A percentile compares a stretch with the other conserved stretches of the same genome.
Evolutionary conservation across 768 basidiomycete species (phyloP).

Genomic region (Grammothele lineata): DNA sequence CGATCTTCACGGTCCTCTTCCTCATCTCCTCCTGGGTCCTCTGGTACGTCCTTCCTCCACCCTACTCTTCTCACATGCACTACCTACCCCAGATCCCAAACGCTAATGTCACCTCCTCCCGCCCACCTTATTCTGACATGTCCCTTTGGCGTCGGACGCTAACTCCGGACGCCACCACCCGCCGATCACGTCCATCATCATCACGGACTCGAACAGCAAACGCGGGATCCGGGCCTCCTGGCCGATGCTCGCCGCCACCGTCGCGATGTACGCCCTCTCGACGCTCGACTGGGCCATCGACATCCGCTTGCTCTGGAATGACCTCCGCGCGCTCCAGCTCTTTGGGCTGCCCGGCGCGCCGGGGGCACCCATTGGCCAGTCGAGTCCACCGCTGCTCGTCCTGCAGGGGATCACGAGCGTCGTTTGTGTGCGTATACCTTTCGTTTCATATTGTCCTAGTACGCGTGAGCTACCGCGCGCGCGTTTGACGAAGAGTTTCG

Average conservation of each 20-base stretch:
- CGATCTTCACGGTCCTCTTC: neutral
- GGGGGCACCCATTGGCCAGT: neutral
- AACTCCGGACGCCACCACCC: neutral
- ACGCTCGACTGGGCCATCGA: slow-evolving; percentile 5
- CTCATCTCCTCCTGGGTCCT: neutral
- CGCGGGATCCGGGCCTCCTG: neutral
- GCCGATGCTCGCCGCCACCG: slow-evolving; percentile 1
- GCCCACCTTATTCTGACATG: too few species aligned
- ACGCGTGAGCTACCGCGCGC: too few species aligned
- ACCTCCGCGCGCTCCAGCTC: neutral
- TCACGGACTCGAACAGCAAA: neutral
- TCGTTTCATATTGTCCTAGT: too few species aligned
- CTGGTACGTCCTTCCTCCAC: neutral
- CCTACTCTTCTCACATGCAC: too few species aligned
- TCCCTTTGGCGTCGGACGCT: too few species aligned
- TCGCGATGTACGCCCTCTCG: slow-evolving; percentile 1
- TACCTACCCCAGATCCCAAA: too few species aligned
- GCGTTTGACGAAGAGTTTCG: too few species aligned
- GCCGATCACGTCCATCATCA: neutral
- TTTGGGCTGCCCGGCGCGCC: neutral
- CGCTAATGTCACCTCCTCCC: too few species aligned
- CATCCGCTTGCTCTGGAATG: neutral
- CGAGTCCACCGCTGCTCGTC: neutral
- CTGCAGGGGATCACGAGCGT: slow-evolving; percentile 4
- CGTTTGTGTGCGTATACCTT: slow-evolving; percentile 2